These are phyloP conservation scores for Boletus fagicola DNA, from an alignment of 768 basidiomycete genomes.

Conservation along the genomic window DNA sequence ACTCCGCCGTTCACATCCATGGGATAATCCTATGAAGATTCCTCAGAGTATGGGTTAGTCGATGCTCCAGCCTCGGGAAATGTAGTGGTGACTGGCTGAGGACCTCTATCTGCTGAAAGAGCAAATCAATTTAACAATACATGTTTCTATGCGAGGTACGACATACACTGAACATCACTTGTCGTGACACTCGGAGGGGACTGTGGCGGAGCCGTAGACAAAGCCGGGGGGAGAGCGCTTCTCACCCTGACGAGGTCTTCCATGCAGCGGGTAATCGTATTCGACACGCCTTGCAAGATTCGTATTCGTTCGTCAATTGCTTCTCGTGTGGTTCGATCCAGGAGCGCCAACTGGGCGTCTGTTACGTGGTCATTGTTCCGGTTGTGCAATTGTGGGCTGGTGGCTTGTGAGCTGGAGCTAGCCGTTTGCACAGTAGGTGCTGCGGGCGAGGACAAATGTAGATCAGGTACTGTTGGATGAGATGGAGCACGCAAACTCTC, in stretches of 20 bases:
- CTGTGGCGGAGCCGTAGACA: constrained; percentile 12
- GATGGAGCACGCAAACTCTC: neutral
- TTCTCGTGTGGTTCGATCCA: constrained; percentile 71
- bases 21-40: constrained; percentile 2
- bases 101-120: neutral
- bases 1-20: neutral
- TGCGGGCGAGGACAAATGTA: constrained; percentile 10
- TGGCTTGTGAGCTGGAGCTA: neutral
- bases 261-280: constrained; percentile 67
- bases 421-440: neutral
- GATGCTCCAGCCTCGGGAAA: constrained; percentile 2
- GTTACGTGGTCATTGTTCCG: constrained; percentile 4
- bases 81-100: neutral
- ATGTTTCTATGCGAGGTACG: neutral
- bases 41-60: neutral
- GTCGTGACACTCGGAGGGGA: constrained; percentile 12
- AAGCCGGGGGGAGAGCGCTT: constrained; percentile 58
- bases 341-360: constrained; percentile 58
- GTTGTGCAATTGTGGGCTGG: constrained; percentile 37
- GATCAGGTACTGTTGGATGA: constrained; percentile 3
- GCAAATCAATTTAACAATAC: neutral
- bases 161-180: constrained; percentile 15
- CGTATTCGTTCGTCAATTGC: constrained; percentile 83
- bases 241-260: constrained; percentile 76
- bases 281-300: constrained; percentile 75